These are phyloP conservation scores for Leucaena leucocephala DNA, from an alignment of 306 rosid genomes.

Conservation along the genomic window DNA sequence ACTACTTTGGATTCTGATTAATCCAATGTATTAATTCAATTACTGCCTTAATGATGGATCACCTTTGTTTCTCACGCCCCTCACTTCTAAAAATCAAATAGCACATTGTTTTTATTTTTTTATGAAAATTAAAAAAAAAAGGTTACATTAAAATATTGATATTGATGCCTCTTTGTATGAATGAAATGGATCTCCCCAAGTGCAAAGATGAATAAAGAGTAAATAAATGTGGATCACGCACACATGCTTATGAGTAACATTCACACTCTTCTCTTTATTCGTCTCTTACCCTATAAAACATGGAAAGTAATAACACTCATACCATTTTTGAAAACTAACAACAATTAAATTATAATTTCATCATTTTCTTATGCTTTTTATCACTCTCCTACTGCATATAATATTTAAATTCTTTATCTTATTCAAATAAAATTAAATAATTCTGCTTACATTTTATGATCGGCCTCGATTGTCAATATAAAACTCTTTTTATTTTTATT, in stretches of 20 bases:
- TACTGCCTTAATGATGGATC: background rate
- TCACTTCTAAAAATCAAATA: background rate
- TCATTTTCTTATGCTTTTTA: too few species aligned
- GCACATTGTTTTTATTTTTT: background rate
- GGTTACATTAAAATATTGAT: background rate
- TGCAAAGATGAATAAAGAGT: background rate
- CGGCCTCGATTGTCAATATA: too few species aligned
- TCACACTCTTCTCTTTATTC: background rate
- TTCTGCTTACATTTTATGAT: too few species aligned
- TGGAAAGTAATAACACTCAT: background rate
- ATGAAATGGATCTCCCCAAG: background rate
- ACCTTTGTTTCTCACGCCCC: background rate
- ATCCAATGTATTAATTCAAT: background rate
- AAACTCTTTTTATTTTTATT: too few species aligned
- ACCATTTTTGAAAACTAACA: too few species aligned
- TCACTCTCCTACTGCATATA: too few species aligned
- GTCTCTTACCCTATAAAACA: background rate
- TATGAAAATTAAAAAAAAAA: background rate
- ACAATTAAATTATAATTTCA: too few species aligned
- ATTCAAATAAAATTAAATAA: too few species aligned
- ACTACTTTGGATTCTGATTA: background rate
- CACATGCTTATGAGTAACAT: background rate
- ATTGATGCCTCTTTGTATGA: background rate
- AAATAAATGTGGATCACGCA: background rate
- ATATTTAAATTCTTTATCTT: too few species aligned